Base-by-base conservation (phyloP, 768 basidiomycete species). In the Suillus spraguei region DNA sequence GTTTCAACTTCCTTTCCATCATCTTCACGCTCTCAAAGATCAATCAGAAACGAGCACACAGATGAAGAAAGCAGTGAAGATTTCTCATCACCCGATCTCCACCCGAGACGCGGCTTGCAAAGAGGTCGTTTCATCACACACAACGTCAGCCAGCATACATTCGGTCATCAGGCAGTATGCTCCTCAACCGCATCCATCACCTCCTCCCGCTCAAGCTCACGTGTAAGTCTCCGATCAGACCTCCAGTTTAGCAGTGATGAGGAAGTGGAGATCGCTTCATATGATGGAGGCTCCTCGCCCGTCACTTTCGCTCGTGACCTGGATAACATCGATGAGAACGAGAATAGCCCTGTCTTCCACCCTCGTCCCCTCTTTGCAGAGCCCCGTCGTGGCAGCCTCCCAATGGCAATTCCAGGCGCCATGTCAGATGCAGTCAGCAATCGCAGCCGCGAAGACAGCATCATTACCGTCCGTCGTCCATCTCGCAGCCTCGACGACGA, bases 401-500 rank as follows among this genome's bases (percentile, higher is more conserved):
- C 89, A n/a, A 83, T 88, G 76, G 79, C 81, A 47, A 87, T 88
- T 14, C 83, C 87, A 20, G 81, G 78, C 20, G 69, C 72, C 4
- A 32, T 63, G 2, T 70, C 65, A 46, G 67, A 72, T 11, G 65
- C 73, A 36, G 69, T 59, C 58, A 68, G 71, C 41, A 69, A 73
- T 55, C 80, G 85, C 39, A 81, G 84, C 61, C 79, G 86, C 50
- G 89, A 89, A 69, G 83, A 82, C 62, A 87, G 85, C 68, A 70
- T 85, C 41, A 78, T 80, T 46, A 88, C 87, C 13, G 70, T 87
- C n/a, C 82, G 87, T 60, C 79, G 87, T 22, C 82, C 83, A 24
- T 89, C 87, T 69, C 81, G 83, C 66, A 88, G 86, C 68, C 73
- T 87, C 67, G 86, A 88, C 62, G 84, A 87, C 55, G 76, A 82